These are phyloP conservation scores for Byssochlamys sp. DNA, from an alignment of 2,329 filamentous ascomycete genomes.

Conservation along the genomic window DNA sequence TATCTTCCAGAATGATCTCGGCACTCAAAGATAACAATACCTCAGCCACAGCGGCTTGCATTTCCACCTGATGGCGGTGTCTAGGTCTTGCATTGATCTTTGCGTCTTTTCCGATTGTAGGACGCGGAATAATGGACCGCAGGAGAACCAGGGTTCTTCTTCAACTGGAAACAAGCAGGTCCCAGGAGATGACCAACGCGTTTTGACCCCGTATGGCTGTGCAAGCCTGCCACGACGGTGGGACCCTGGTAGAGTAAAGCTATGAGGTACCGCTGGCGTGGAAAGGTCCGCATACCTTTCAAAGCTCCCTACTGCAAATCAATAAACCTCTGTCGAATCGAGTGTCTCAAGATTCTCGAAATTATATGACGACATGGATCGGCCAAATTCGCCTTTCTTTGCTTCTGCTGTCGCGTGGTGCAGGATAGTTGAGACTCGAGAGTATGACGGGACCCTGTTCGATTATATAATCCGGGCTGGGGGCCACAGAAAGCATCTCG, in stretches of 20 bases:
- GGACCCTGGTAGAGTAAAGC: not conserved
- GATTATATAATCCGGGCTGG: not conserved
- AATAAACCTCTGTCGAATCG: not conserved
- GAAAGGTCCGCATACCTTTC: not conserved
- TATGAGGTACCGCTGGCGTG: not conserved
- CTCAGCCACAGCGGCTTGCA: not conserved
- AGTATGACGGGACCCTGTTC: not conserved
- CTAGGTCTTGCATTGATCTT: not conserved
- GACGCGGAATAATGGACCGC: not conserved
- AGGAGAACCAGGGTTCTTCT: not conserved
- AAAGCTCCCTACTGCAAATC: not conserved
- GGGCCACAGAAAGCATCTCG: not conserved
- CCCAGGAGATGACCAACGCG: not conserved
- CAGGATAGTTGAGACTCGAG: not conserved
- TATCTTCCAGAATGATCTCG: not conserved
- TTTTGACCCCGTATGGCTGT: not conserved
- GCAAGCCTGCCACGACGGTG: not conserved
- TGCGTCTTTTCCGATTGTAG: not conserved
- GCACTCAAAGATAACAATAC: not conserved
- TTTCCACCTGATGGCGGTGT: not conserved
- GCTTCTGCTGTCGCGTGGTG: not conserved
- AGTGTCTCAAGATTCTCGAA: not conserved
- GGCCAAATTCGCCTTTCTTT: not conserved
- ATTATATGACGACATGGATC: not conserved
- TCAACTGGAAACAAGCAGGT: not conserved